Evolutionary conservation across 2,329 filamentous ascomycete species (phyloP).

Genomic region (Fusarium musae): DNA sequence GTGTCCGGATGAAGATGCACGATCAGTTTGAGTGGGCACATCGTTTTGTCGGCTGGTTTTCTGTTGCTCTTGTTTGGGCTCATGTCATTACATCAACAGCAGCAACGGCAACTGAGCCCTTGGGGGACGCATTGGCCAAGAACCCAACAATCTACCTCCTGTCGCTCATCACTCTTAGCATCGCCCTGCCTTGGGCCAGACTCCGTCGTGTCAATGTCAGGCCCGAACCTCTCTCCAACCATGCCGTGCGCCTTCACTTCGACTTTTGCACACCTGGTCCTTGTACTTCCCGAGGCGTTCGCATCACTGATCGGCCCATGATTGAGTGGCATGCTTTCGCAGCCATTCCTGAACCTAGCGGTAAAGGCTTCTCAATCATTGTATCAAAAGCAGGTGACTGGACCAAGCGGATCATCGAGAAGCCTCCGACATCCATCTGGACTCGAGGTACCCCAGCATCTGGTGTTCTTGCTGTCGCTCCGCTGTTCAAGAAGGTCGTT

Average conservation of each 20-base stretch:
- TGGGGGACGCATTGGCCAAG: constrained; percentile 13
- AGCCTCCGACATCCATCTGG: constrained; percentile 69
- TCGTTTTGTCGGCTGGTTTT: constrained; percentile 73
- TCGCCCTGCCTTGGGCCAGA: constrained; percentile 63
- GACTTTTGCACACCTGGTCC: constrained; percentile 61
- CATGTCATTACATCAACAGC: constrained; percentile 68
- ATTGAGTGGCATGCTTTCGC: constrained; percentile 78
- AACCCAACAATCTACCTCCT: constrained; percentile 23
- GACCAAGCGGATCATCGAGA: constrained; percentile 69
- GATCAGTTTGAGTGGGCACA: constrained; percentile 74
- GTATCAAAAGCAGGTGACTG: constrained; percentile 77
- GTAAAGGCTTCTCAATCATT: constrained; percentile 68
- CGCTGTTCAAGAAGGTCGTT: constrained; percentile 34
- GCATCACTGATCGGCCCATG: constrained; percentile 69
- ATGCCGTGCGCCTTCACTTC: constrained; percentile 77
- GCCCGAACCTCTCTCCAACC: constrained; percentile 71
- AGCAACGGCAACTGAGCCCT: background rate
- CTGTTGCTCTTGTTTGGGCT: constrained; percentile 69
- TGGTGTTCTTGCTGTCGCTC: constrained; percentile 50
- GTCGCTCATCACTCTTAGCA: constrained; percentile 18
- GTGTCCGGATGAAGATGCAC: constrained; percentile 56
- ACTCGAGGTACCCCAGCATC: constrained; percentile 70
- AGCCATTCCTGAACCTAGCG: constrained; percentile 67
- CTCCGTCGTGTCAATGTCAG: constrained; percentile 72
- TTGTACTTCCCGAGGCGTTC: constrained; percentile 47